Conservation (phyloP, 495 filamentous ascomycete species). For the Margaritispora aquatica region DNA sequence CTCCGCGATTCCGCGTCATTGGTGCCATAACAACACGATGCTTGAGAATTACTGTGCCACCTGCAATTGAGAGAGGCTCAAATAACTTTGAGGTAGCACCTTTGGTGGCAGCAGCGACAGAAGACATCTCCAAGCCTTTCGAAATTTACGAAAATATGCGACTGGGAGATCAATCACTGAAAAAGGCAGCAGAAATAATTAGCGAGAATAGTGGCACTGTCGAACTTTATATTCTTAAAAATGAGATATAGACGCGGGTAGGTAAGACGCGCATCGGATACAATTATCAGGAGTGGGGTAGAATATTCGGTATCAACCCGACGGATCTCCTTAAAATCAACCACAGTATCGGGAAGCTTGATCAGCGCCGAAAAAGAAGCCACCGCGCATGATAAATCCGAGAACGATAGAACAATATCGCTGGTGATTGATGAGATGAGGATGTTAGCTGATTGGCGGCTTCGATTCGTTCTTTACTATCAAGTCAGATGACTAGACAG, state of each 20-base stretch:
- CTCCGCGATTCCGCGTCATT: constrained; percentile 44
- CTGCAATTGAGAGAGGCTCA: constrained; percentile 42
- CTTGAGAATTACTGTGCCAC: constrained; percentile 34
- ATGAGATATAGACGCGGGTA: too few species aligned
- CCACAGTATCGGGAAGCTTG: constrained; percentile 2
- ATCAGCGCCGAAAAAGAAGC: not conserved
- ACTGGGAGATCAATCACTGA: too few species aligned
- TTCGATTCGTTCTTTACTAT: too few species aligned
- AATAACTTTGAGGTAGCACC: constrained; percentile 35
- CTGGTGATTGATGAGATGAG: too few species aligned
- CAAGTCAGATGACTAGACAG: too few species aligned
- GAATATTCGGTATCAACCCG: not conserved
- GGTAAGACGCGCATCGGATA: not conserved
- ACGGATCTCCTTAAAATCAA: constrained; percentile 2
- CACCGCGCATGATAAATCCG: not conserved
- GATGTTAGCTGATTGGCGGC: too few species aligned
- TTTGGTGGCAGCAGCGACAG: not conserved
- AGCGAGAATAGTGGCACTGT: too few species aligned
- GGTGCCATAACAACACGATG: constrained; percentile 51
- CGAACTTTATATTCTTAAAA: too few species aligned
- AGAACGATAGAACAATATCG: too few species aligned
- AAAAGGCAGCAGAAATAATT: too few species aligned
- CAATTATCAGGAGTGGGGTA: not conserved
- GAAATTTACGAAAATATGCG: too few species aligned
- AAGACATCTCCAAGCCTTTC: too few species aligned